These are phyloP conservation scores for Gautieria morchelliformis DNA, from an alignment of 768 basidiomycete species.

Conservation along the genomic window DNA sequence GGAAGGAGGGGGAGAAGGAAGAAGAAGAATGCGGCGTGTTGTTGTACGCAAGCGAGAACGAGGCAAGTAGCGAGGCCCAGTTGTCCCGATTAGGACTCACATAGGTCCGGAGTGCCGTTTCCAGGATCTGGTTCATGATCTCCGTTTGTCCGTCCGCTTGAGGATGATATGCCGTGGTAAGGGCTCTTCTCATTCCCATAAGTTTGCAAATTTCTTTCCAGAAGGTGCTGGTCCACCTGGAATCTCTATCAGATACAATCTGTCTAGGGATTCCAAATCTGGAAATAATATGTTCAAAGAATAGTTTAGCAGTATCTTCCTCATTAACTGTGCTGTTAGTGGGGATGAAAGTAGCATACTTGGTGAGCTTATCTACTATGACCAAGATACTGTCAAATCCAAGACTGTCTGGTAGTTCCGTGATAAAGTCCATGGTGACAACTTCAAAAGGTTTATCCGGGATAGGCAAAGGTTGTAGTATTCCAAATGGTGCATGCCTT, in stretches of 20 bases:
- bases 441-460: slow-evolving; percentile 15
- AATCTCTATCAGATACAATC: no score
- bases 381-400: slow-evolving; percentile 16
- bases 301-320: slow-evolving; percentile 21
- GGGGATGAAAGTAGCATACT: slow-evolving; percentile 34
- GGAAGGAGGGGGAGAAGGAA: no score
- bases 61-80: no score
- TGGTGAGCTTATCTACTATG: slow-evolving; percentile 18
- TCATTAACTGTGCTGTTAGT: slow-evolving; percentile 19
- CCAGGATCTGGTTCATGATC: slow-evolving; percentile 29
- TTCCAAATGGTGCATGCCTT: background rate
- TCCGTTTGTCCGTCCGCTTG: slow-evolving; percentile 23
- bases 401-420: slow-evolving; percentile 12
- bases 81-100: background rate
- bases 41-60: no score
- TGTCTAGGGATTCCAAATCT: no score
- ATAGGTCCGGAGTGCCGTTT: slow-evolving; percentile 13
- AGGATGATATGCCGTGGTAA: no score
- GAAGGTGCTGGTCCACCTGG: no score
- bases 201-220: no score
- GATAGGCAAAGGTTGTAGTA: slow-evolving; percentile 7
- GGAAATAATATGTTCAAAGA: no score
- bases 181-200: background rate
- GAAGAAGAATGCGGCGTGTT: no score
- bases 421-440: slow-evolving; percentile 18